Conservation (phyloP, 108 stramenopile genomes). For the Nitzschia putrida region DNA sequence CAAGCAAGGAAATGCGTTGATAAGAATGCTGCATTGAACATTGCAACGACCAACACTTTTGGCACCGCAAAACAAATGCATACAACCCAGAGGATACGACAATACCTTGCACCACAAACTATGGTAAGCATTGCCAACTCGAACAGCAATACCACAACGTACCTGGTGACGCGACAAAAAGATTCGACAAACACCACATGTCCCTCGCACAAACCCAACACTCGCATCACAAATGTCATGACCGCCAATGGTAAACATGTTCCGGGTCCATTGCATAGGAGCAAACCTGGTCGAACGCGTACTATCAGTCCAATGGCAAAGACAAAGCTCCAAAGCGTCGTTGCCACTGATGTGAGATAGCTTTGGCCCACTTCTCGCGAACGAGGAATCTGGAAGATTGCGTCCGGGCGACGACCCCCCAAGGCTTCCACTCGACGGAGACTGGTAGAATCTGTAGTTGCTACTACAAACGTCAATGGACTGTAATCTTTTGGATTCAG, state of each 20-base stretch:
- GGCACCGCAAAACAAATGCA: no score
- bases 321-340: constrained; percentile 57
- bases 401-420: background rate
- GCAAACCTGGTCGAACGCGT: constrained; percentile 59
- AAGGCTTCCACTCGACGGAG: constrained; percentile 49
- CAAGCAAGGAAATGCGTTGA: background rate
- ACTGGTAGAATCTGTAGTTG: constrained; percentile 69
- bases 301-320: constrained; percentile 43
- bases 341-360: constrained; percentile 31
- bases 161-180: constrained; percentile 81
- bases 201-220: constrained; percentile 44
- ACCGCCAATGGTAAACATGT: constrained; percentile 82
- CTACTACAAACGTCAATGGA: constrained; percentile 66
- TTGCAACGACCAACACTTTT: no score
- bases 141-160: background rate
- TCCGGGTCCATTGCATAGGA: constrained; percentile 89
- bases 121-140: no score
- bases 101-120: no score
- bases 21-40: no score
- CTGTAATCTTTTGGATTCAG: constrained; percentile 55
- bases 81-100: no score
- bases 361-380: constrained; percentile 79
- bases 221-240: constrained; percentile 53
- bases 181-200: constrained; percentile 85
- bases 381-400: constrained; percentile 45